Base-by-base conservation (phyloP, 2,329 filamentous ascomycete genomes). In the Colletotrichum tabaci region DNA sequence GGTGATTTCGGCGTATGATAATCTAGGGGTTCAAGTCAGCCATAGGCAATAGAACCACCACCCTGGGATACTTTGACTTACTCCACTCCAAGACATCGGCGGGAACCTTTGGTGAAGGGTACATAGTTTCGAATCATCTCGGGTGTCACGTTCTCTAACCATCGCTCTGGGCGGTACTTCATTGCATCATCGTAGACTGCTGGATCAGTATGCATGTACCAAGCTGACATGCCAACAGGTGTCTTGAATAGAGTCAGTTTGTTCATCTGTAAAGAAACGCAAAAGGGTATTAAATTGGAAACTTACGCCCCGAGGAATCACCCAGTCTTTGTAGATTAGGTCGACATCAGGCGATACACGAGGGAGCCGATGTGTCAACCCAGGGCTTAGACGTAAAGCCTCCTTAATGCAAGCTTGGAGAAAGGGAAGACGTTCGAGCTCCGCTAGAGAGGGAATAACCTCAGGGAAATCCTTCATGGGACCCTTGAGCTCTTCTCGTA, bases 371-470 rank as follows among this genome's bases (percentile, higher is more conserved):
- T 42, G 52, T 18, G 83, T 84, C 2, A 86, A 81, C 15, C 83
- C 83, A 16, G 86, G 84, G 63, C 86, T 83, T 6, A 87, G 77
- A 9, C 88, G 84, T 74, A 88, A 79, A 0, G 84, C 80, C 76
- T 89, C 87, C 53, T 84, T 85, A 65, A 89, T 81, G 3, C 87
- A 84, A n/a, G 85, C 86, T 44, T 82, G 78, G 30, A 88, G 81
- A 73, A 87, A 88, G 0, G 82, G 81, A 26, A 84, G 75, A 46
- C 72, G 77, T 61, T 82, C 80, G 2, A 83, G 74, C 50, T 74
- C 72, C 2, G 77, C 75, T 13, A 80, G 71, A 6, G 79, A 72
- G 8, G 76, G 72, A 0, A 74, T 68, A 47, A 79, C 75, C 35
- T 77, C 68, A 12, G 77, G 74, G 16, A 30, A 47, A 46, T 82